Percentiles rank a stretch among this genome's conserved stretches.
phyloP scores from a whole-genome alignment of 345 rosid species.

The Anacardium occidentale region DNA sequence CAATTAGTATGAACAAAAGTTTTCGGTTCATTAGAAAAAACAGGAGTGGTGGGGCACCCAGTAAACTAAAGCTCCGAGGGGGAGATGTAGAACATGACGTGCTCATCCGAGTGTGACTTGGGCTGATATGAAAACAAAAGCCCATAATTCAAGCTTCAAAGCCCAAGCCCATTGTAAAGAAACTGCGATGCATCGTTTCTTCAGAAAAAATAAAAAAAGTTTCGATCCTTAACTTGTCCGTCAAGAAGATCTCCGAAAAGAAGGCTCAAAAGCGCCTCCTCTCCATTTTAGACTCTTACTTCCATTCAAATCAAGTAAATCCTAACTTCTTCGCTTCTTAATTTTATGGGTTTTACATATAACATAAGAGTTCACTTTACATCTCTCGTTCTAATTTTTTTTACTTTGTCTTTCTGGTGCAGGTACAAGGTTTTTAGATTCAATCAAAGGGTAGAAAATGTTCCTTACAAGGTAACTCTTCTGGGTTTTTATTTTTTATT shows the following conservation, averaged over 20 bases:
- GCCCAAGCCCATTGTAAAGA: not conserved
- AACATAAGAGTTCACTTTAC: not conserved
- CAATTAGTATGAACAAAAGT: too few relatives aligned
- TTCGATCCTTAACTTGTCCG: constrained; percentile 26
- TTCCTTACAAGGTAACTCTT: constrained; percentile 63
- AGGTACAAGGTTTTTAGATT: constrained; percentile 28
- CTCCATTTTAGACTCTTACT: not conserved
- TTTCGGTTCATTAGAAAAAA: not conserved
- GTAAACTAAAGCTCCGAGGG: not conserved
- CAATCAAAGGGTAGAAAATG: constrained; percentile 37
- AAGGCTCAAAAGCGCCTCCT: constrained; percentile 5
- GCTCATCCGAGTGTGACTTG: too few relatives aligned
- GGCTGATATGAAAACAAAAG: not conserved
- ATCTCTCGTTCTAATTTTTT: not conserved
- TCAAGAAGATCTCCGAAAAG: constrained; percentile 27
- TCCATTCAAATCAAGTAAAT: constrained; percentile 4
- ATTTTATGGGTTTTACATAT: not conserved
- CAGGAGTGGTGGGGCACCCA: not conserved
- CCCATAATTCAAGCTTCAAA: not conserved
- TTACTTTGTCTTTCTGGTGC: not conserved
- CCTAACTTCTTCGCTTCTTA: not conserved
- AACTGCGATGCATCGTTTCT: not conserved
- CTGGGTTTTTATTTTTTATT: not conserved
- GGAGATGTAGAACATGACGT: not conserved
- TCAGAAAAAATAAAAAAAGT: not conserved